Percentiles rank a stretch among this genome's conserved stretches.
These are phyloP conservation scores for Fusarium protoensiforme DNA, from an alignment of 2,329 filamentous ascomycete species.

Conservation along the genomic window DNA sequence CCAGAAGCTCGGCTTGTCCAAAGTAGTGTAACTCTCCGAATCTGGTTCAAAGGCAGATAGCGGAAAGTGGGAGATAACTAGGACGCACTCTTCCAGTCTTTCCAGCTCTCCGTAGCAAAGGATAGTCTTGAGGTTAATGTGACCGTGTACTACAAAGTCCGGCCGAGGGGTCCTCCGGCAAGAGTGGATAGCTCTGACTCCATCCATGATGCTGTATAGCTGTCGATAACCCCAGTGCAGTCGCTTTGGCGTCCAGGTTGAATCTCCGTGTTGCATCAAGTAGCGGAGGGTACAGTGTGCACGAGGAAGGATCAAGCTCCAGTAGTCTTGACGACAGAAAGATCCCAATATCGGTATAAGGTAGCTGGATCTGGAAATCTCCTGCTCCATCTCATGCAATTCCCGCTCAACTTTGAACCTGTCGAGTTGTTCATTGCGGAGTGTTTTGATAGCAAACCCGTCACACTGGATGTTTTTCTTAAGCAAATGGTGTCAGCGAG, in stretches of 20 bases:
- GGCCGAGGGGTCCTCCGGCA: neutral
- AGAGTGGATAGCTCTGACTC: neutral
- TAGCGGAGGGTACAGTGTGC: neutral
- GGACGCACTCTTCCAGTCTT: neutral
- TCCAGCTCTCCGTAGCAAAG: neutral
- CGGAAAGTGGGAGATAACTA: neutral
- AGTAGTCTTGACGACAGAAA: neutral
- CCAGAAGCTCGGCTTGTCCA: neutral
- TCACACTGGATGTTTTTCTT: neutral
- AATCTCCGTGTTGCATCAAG: neutral
- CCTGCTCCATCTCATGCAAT: neutral
- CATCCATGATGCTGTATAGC: neutral
- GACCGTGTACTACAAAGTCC: neutral
- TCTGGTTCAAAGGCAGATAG: neutral
- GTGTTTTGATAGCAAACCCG: neutral
- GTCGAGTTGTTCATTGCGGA: neutral
- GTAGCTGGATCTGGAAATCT: too few relatives aligned
- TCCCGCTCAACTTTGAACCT: fast-evolving
- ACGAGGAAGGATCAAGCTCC: neutral
- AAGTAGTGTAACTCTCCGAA: neutral
- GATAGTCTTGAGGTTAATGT: neutral
- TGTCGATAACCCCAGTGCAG: neutral
- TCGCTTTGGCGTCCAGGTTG: neutral
- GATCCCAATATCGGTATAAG: neutral
- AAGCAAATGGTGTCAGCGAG: neutral